Conservation (phyloP, 2,329 filamentous ascomycete genomes). For the Penicillium sp. region DNA sequence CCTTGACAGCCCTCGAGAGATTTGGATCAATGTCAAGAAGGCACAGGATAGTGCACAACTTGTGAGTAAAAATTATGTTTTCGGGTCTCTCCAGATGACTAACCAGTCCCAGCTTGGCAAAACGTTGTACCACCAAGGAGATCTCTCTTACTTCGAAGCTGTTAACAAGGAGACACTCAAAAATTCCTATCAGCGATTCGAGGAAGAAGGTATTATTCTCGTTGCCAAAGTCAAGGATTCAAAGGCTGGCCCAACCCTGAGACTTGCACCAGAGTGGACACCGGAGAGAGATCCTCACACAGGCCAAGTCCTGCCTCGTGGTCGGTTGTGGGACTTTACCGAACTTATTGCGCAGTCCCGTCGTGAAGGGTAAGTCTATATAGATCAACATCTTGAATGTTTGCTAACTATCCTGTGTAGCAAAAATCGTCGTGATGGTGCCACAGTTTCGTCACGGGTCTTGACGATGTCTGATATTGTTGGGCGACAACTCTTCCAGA, state of each 20-base stretch:
- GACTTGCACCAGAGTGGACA: slow-evolving; percentile 72
- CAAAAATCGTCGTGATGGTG: slow-evolving; percentile 93
- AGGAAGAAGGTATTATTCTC: slow-evolving; percentile 85
- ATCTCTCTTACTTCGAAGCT: slow-evolving; percentile 94
- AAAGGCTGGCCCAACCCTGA: slow-evolving; percentile 49
- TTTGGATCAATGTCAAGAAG: slow-evolving; percentile 76
- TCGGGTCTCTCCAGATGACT: neutral
- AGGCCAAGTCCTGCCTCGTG: slow-evolving; percentile 65
- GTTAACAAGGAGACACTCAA: slow-evolving; percentile 98
- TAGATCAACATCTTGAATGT: neutral
- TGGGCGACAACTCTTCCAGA: slow-evolving; percentile 65
- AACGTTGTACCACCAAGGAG: slow-evolving; percentile 95
- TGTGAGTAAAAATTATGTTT: slow-evolving; percentile 48
- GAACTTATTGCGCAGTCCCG: slow-evolving; percentile 80
- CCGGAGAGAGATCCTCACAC: slow-evolving; percentile 64
- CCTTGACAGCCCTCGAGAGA: slow-evolving; percentile 55
- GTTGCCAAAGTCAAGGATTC: slow-evolving; percentile 66
- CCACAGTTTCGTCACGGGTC: slow-evolving; percentile 81
- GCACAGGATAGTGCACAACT: slow-evolving; percentile 80
- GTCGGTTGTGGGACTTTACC: slow-evolving; percentile 86
- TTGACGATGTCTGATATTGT: slow-evolving; percentile 73
- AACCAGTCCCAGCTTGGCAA: slow-evolving; percentile 70
- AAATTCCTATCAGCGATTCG: slow-evolving; percentile 84
- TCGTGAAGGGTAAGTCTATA: slow-evolving; percentile 65
- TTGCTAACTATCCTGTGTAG: slow-evolving; percentile 21